Base-by-base conservation (phyloP, 2,329 filamentous ascomycete species). In the Diplodia seriata region DNA sequence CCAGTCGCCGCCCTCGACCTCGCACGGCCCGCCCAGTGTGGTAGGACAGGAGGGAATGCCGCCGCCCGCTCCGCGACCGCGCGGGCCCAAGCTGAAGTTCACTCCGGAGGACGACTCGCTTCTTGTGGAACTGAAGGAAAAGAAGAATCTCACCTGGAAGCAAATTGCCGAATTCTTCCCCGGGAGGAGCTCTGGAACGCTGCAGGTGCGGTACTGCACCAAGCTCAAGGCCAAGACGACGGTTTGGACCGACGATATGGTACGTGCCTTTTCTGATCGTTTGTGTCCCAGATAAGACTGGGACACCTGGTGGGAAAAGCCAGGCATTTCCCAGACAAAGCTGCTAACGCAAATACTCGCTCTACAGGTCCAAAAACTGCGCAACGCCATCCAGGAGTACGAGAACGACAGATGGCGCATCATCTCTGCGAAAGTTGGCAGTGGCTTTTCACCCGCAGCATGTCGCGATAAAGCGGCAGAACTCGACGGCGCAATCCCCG, bases 141-240 rank as follows among this genome's bases (percentile, higher is more conserved):
- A 95, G 75, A 96, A 95, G 79, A 94, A 92, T 76, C 84, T 97
- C 76, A 97, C 94, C 4, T 97, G 94, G 94, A 97, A 97, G 81
- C 94, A 97, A 83, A 97, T 97, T 75, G 92, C 93, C 68, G 94
- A 97, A 76, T 97, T 97, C 81, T 97, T 97, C 73, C 94, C 94
- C 0, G 94, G 93, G 1, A 86, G 94, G 68, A 95, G 92, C 68
- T 96, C 92, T 55, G 94, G 94, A 20, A 97, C 94, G 36, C 81
- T 97, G 70, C 94, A 97, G 79, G 94, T 97, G 66, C 90, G 94
- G 43, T 97, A 97, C 78, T 97, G 94, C 77, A 97, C 93, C 53
- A 97, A 97, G 81, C 83, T 97, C 64, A 97, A 97, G 81, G 93
- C 93, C 15, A 97, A 97, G 83, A 94, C 91, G 49, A 96, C 92